phyloP scores from a whole-genome alignment of 169 alveolate species.

The Plasmodium fragile region DNA sequence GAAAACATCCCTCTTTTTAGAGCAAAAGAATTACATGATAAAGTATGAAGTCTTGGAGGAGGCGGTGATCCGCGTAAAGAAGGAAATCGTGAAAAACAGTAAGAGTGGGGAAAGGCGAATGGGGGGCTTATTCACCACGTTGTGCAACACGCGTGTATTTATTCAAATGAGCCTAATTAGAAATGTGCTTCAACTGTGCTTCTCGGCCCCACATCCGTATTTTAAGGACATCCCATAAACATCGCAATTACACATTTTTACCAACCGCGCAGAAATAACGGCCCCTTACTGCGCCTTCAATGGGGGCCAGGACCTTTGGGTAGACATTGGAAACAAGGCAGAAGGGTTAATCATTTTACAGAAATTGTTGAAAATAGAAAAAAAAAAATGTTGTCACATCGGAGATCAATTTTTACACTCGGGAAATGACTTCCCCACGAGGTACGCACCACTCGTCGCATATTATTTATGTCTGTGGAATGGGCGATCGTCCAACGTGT shows the following conservation, averaged over 20 bases:
- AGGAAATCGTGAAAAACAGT: slow-evolving; percentile 55
- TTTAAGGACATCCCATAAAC: neutral
- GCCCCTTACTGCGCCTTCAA: slow-evolving; percentile 81
- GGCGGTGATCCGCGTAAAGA: slow-evolving; percentile 59
- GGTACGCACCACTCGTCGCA: slow-evolving; percentile 30
- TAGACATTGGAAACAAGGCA: slow-evolving; percentile 80
- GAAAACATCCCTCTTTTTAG: neutral
- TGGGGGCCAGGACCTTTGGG: slow-evolving; percentile 83
- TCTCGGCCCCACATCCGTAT: neutral
- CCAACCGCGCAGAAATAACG: slow-evolving; percentile 22
- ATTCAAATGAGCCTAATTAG: neutral
- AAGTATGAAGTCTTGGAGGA: slow-evolving; percentile 53
- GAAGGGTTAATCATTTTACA: slow-evolving; percentile 78
- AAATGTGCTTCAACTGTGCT: neutral
- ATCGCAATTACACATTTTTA: neutral
- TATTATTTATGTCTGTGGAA: neutral
- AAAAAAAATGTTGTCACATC: slow-evolving; percentile 77
- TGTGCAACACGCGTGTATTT: neutral
- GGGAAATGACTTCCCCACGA: slow-evolving; percentile 80
- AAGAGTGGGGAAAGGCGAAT: neutral
- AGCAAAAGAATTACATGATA: slow-evolving; percentile 55
- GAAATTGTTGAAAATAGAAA: slow-evolving; percentile 33
- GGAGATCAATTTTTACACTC: slow-evolving; percentile 79
- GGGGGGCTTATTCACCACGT: neutral
- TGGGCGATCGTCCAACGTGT: neutral